Base-by-base conservation (phyloP, 202 grass and related monocot genomes). In the Digitaria exilis region DNA sequence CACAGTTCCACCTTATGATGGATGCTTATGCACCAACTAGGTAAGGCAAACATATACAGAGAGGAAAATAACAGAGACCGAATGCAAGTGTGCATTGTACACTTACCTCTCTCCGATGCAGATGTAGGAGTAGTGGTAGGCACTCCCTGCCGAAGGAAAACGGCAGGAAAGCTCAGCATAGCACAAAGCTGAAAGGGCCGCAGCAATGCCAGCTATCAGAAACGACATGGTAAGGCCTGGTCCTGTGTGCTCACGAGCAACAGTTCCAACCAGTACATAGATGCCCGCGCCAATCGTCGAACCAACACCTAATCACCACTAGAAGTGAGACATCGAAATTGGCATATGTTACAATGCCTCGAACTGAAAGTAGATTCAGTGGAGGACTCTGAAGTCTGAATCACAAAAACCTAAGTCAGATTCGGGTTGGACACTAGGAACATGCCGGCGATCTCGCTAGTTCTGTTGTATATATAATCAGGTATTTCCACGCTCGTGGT, bases 41-140 rank as follows among this genome's bases (percentile, higher is more conserved):
- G 7, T 4, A 44, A 72, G 45, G 54, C 58, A 64, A 48, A 69
- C 59, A 62, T 50, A 68, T 70, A 22, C 24, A 58, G 54, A 44
- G 30, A 81, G 41, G 6, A 56, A 31, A 55, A 65, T 32, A 15
- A 9, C 24, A 24, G n/a, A 42, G 59, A 71, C 76, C 24, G n/a
- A 59, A 59, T n/a, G 63, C 7, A 31, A 80, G 25, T 43, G 41
- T 59, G 31, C 59, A 52, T 59, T 50, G 55, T 55, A 54, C 21
- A 39, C 10, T 64, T 87, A 93, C 96, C 96, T 94, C 80, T 98
- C 96, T 76, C 96, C 92, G 83, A 95, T 91, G 87, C 96, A 98
- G 49, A 98, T 91, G 80, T 98, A 98, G 28, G 90, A 90, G 72
- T 95, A 98, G 57, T 98, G 92, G 59, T 98, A 98, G 37, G 92